phyloP scores from a whole-genome alignment of 345 rosid genomes.

The Carallia brachiata region DNA sequence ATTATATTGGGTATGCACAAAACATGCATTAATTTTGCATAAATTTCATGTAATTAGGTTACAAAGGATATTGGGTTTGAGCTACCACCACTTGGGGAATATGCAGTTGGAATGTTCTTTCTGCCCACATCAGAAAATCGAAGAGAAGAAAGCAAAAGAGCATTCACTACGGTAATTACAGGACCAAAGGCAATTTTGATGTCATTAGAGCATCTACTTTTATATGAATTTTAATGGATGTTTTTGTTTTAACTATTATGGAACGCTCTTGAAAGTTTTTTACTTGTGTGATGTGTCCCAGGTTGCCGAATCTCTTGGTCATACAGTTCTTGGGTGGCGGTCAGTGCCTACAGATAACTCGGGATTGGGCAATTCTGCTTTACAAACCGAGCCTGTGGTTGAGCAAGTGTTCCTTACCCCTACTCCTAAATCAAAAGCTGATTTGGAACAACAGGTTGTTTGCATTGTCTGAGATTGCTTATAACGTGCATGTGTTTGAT shows the following conservation, averaged over 20 bases:
- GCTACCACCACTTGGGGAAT: constrained; percentile 74
- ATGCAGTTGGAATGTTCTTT: constrained; percentile 97
- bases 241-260: background rate
- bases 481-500: too few relatives aligned
- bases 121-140: constrained; percentile 73
- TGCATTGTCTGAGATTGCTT: background rate
- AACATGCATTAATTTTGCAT: background rate
- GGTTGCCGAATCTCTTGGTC: constrained; percentile 98
- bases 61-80: constrained; percentile 69
- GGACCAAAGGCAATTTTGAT: background rate
- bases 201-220: background rate
- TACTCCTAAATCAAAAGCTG: constrained; percentile 62
- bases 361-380: constrained; percentile 76
- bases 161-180: constrained; percentile 70
- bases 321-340: constrained; percentile 92
- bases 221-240: too few relatives aligned
- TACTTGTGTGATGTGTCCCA: constrained; percentile 13
- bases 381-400: constrained; percentile 86
- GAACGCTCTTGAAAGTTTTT: background rate
- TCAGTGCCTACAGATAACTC: constrained; percentile 84
- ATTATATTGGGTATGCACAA: background rate
- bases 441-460: constrained; percentile 87
- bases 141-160: constrained; percentile 75
- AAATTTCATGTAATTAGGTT: constrained; percentile 38
- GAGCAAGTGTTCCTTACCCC: constrained; percentile 95